Evolutionary conservation across 192 early-diverging fungal genomes (phyloP).

Genomic region (Mortierella antarctica): DNA sequence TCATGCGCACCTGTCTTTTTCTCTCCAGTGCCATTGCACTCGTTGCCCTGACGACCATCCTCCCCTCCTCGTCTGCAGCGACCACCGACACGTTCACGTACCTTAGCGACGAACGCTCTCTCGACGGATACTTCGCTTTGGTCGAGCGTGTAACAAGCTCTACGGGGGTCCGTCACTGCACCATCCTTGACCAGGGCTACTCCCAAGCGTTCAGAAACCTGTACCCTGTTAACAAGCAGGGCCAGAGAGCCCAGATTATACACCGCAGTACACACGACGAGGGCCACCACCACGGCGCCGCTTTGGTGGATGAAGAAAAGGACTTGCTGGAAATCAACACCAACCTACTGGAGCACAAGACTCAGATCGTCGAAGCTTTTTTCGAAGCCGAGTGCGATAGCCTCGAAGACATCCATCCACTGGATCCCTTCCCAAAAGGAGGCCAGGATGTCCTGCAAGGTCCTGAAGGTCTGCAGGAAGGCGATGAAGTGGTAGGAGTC

Average conservation of each 20-base stretch:
- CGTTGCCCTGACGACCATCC: conserved; percentile 12
- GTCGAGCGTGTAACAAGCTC: conserved; percentile 7
- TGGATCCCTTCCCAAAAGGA: not conserved
- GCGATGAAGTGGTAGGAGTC: conserved; percentile 40
- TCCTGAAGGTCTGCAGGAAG: not conserved
- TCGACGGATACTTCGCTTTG: conserved; percentile 26
- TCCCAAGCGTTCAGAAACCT: conserved; percentile 39
- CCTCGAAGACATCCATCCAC: not conserved
- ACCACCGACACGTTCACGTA: not conserved
- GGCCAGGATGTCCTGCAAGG: conserved; percentile 5
- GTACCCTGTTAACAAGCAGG: conserved; percentile 21
- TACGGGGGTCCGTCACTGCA: conserved; percentile 14
- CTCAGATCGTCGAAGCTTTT: conserved; percentile 8
- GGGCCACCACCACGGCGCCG: conserved; percentile 13
- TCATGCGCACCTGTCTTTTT: conserved; percentile 48
- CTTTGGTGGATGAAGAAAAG: conserved; percentile 13
- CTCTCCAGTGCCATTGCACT: conserved; percentile 38
- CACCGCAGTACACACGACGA: conserved; percentile 33
- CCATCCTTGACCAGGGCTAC: conserved; percentile 36
- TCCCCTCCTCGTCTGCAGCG: not conserved
- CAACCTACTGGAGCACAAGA: conserved; percentile 5
- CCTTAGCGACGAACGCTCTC: conserved; percentile 24
- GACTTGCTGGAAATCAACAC: conserved; percentile 44
- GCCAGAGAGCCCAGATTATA: conserved; percentile 18
- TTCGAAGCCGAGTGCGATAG: conserved; percentile 24